These are phyloP conservation scores for Alloteropsis angusta DNA, from an alignment of 202 grass and related monocot genomes.

Conservation along the genomic window DNA sequence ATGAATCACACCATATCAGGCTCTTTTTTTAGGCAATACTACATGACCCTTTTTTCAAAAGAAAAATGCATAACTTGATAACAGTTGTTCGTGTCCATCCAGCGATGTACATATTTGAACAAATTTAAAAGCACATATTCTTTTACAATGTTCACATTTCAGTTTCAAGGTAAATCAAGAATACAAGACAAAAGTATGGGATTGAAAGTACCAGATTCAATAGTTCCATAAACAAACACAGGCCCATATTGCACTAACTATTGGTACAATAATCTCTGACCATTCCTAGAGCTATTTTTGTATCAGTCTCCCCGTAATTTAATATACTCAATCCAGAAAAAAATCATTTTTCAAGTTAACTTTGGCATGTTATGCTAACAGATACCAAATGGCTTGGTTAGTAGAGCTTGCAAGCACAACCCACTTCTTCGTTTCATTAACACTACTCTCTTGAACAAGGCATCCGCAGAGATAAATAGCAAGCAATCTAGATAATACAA, in stretches of 20 bases:
- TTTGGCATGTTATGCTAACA: background rate
- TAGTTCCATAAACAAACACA: background rate
- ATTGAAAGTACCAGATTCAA: background rate
- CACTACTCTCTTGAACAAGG: background rate
- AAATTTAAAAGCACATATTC: background rate
- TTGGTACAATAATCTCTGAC: background rate
- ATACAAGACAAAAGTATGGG: background rate
- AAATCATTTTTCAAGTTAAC: constrained; percentile 8
- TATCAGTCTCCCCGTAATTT: background rate
- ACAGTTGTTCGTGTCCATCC: background rate
- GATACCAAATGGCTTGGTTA: background rate
- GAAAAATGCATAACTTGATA: background rate
- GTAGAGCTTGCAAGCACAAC: background rate
- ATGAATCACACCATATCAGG: background rate
- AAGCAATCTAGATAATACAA: background rate
- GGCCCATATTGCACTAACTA: background rate
- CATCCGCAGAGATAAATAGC: background rate
- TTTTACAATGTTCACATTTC: background rate
- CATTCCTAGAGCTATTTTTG: background rate
- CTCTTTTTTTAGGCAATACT: background rate
- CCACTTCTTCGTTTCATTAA: background rate
- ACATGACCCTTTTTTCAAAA: background rate
- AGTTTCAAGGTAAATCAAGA: background rate
- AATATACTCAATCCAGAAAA: background rate
- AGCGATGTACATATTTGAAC: background rate